Base-by-base conservation (phyloP, 371 early-diverging fungal species). In the Parasitella parasitica region DNA sequence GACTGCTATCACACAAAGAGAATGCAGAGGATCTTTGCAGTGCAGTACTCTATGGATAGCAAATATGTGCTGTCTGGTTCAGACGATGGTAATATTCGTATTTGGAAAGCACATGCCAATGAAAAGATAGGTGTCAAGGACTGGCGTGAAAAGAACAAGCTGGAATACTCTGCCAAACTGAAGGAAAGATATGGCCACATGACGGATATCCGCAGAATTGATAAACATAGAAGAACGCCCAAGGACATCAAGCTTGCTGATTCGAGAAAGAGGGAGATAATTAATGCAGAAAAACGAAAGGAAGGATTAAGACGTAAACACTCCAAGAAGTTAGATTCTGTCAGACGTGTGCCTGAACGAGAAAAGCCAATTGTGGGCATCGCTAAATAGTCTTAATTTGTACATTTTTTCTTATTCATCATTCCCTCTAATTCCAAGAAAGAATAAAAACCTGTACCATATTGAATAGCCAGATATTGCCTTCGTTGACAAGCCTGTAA, bases 1-100 rank as follows among this genome's bases (percentile, higher is more conserved):
- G 99, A 99, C 69, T 87, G 97, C 48, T 99, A 99, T 79, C 98
- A 99, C 76, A 97, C 98, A 36, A 93, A 95, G 76, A 94, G 99
- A 63, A 99, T 99, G 99, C 96, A 92, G 71, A 82, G 89, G 71
- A 69, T 75, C 2, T 97, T 97, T 74, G 90, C 94, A 37, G 94
- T 97, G 26, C 89, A 90, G 61, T 99, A 87, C 78, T 89, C 91
- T 43, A 95, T 94, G 92, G 99, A 99, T 77, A 86, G 88, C 74
- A 93, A 96, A 63, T 99, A 86, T 71, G 92, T 99, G n/a, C 73
- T 99, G 8, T 94, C 96, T 2, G 99, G 99, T 22, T 93, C 94
- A 43, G 99, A 99, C 73, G 99, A 99, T 76, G 98, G 97, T 65
- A 97, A 95, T 72, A 81, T 99, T 61, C 91, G 99, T 52, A 61